These are phyloP conservation scores for Triangularia verruculosa DNA, from an alignment of 2,329 filamentous ascomycete genomes.

Conservation along the genomic window DNA sequence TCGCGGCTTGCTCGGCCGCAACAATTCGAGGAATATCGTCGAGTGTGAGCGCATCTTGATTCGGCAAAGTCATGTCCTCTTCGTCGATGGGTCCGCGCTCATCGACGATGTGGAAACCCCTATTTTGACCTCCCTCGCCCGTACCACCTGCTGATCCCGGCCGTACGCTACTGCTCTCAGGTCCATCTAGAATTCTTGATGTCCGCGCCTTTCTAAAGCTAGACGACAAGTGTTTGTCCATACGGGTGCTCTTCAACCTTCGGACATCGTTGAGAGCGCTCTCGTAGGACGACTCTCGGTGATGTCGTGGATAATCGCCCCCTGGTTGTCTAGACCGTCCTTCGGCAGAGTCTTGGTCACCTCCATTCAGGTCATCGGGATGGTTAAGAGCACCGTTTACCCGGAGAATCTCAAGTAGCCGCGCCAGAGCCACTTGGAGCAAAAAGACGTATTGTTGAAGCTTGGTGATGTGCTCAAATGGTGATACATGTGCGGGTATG, in stretches of 20 bases:
- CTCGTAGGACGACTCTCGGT: slow-evolving; percentile 78
- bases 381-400: slow-evolving; percentile 76
- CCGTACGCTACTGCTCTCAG: slow-evolving; percentile 63
- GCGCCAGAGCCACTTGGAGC: slow-evolving; percentile 83
- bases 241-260: slow-evolving; percentile 82
- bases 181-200: slow-evolving; percentile 88
- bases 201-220: slow-evolving; percentile 87
- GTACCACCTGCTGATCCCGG: slow-evolving; percentile 71
- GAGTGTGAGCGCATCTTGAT: slow-evolving; percentile 85
- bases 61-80: slow-evolving; percentile 79
- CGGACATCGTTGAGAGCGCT: slow-evolving; percentile 95
- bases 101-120: slow-evolving; percentile 72
- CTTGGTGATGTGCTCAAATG: slow-evolving; percentile 74
- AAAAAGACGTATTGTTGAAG: slow-evolving; percentile 94
- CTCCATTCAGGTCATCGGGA: slow-evolving; percentile 67
- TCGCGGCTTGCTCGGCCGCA: slow-evolving; percentile 81
- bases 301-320: slow-evolving; percentile 57
- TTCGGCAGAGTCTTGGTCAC: slow-evolving; percentile 64
- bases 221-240: slow-evolving; percentile 91
- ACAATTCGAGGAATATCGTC: slow-evolving; percentile 97
- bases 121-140: slow-evolving; percentile 53
- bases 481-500: slow-evolving; percentile 48
- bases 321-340: slow-evolving; percentile 72
- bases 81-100: slow-evolving; percentile 69
- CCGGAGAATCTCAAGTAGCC: slow-evolving; percentile 81